These are phyloP conservation scores for Senecio squalidus DNA, from an alignment of 140 eudicot genomes.

Conservation along the genomic window DNA sequence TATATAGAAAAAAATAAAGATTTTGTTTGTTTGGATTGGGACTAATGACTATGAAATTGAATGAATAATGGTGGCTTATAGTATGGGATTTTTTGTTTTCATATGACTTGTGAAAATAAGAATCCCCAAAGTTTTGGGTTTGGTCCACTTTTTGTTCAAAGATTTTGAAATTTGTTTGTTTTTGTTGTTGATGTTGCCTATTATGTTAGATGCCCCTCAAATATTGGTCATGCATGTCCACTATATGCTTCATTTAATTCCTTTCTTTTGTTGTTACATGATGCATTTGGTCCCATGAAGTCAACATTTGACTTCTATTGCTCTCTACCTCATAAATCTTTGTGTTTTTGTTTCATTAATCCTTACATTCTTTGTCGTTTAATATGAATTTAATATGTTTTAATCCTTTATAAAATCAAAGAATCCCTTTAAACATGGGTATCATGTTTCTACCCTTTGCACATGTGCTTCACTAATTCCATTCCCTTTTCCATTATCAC, in stretches of 20 bases:
- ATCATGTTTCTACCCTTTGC: constrained; percentile 30
- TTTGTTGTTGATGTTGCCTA: constrained; percentile 14
- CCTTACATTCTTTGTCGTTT: neutral
- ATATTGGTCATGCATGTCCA: constrained; percentile 34
- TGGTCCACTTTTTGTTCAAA: constrained; percentile 8
- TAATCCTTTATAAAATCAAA: neutral
- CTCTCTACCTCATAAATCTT: constrained; percentile 14
- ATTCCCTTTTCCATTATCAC: constrained; percentile 6
- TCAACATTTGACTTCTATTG: constrained; percentile 22
- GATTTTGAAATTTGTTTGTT: constrained; percentile 22
- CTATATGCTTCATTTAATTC: constrained; percentile 25
- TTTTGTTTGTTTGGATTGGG: too few relatives aligned
- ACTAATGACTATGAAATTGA: neutral
- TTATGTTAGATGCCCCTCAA: constrained; percentile 20
- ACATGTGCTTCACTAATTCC: constrained; percentile 19
- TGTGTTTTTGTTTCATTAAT: constrained; percentile 26
- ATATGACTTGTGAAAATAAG: constrained; percentile 10
- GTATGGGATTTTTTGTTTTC: constrained; percentile 6
- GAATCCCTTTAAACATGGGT: constrained; percentile 39
- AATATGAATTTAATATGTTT: neutral
- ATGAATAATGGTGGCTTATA: too few relatives aligned
- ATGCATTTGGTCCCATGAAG: constrained; percentile 6
- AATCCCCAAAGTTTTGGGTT: constrained; percentile 19
- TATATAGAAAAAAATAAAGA: too few relatives aligned
- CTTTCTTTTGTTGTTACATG: constrained; percentile 19